A percentile compares a stretch with the other conserved stretches of the same genome.
Evolutionary conservation across 176 grass and related monocot species (phyloP).

Genomic region (Poa pratensis): DNA sequence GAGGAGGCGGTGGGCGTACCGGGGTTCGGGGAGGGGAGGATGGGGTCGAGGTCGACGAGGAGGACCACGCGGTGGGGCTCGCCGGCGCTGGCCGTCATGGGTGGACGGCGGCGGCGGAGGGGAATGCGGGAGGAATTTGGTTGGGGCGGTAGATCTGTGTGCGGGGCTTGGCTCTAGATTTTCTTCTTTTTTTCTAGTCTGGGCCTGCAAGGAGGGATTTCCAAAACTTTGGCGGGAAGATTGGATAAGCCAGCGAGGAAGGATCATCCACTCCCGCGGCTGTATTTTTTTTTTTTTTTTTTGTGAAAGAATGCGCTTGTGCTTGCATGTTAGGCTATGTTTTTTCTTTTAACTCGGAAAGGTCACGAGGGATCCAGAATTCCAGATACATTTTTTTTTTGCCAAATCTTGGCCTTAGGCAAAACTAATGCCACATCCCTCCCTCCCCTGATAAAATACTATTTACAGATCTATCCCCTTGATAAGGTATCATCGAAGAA

Average conservation of each 20-base stretch:
- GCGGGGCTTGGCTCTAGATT: not conserved
- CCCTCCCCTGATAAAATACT: no score
- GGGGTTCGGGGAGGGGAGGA: constrained; percentile 7
- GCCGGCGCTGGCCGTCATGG: constrained; percentile 44
- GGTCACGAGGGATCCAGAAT: no score
- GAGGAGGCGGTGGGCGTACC: not conserved
- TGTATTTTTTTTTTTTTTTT: no score
- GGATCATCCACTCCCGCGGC: no score
- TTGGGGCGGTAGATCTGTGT: constrained; percentile 42
- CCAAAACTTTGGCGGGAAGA: constrained; percentile 60
- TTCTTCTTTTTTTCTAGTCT: not conserved
- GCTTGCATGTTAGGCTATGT: no score
- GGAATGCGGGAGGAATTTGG: not conserved
- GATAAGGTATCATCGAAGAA: no score
- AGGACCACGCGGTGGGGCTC: constrained; percentile 63
- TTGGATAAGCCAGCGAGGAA: not conserved
- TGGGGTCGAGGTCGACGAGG: constrained; percentile 67
- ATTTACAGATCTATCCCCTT: no score
- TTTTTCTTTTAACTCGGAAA: no score
- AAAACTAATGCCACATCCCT: no score
- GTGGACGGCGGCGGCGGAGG: constrained; percentile 27
- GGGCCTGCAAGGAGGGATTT: constrained; percentile 10
- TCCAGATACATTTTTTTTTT: no score
- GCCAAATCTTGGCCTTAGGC: no score
- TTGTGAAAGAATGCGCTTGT: no score